Conservation (phyloP, 2,329 filamentous ascomycete genomes). For the Rhynchosporium secalis region DNA sequence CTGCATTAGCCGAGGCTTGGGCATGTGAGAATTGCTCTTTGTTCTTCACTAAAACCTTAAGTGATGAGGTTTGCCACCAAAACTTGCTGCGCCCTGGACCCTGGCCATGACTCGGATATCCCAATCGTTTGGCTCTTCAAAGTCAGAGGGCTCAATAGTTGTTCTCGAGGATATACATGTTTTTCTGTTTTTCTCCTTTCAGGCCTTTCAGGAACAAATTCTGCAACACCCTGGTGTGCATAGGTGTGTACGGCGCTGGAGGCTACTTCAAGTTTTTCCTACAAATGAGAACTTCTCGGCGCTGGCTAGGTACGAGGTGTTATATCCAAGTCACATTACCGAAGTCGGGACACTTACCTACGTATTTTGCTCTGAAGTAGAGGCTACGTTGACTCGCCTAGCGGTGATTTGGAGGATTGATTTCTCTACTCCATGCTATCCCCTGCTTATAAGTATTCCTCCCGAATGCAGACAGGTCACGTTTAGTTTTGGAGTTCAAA, state of each 20-base stretch:
- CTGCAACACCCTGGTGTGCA: no score
- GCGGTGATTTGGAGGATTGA: no score
- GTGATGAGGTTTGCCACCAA: background rate
- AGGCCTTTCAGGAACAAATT: no score
- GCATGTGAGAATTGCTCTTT: background rate
- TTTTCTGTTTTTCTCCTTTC: no score
- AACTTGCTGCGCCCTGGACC: background rate
- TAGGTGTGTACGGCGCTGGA: background rate
- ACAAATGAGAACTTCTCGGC: background rate
- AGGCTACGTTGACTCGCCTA: background rate
- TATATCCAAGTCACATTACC: background rate
- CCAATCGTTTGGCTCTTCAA: no score
- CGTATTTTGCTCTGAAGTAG: background rate
- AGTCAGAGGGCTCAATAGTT: no score
- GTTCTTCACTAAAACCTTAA: background rate
- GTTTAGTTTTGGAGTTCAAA: no score
- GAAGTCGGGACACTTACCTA: background rate
- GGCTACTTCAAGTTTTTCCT: background rate
- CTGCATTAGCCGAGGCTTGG: slow-evolving; percentile 12
- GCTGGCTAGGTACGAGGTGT: background rate
- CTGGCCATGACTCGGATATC: background rate
- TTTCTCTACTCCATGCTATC: no score
- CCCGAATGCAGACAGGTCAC: no score
- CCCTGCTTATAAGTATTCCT: no score
- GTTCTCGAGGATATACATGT: no score